Evolutionary conservation across 2,329 filamentous ascomycete genomes (phyloP), one percentile per base, ranked within the genome.

Genomic region (Grosmannia clavigera): DNA sequence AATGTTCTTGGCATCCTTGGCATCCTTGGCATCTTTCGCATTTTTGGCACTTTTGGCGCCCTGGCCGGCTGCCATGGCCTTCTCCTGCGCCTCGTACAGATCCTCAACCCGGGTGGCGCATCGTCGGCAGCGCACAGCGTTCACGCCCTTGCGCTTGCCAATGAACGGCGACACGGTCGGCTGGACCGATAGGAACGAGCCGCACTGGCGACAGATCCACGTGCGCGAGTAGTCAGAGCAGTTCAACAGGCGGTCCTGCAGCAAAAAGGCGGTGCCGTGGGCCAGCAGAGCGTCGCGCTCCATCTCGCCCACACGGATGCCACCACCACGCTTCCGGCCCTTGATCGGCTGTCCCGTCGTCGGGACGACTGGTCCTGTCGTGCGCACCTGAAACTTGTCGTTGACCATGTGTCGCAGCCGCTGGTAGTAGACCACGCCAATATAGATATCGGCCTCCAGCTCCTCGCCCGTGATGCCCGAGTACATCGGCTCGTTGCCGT

Each of bases 251-350:
- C 94, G 87, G 72, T 99, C 94, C 71, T 99, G 94, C 6, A 99
- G 81, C 62, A 99, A 75, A 77, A 95, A 97, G 3, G 92, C 92
- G 2, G 92, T 94, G 29, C 94, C 94, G 78, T 99, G 94, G 5
- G 94, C 94, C 61, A 99, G 82, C 27, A 99, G 79, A 3, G 92
- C 90, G 73, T 99, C 94, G 66, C 94, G 88, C 76, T 99, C 94
- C 94, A 99, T 99, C 75, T 99, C 94, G 74, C 94, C 94, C 35
- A 99, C 92, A 79, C 94, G 91, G 71, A 99, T 96, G 85, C 94
- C 94, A 76, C 94, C 94, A 70, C 92, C 94, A 74, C 92, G 90
- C 72, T 95, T 94, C 72, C 94, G 82, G 65, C 94, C 94, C 78
- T 97, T 96, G 79, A 99, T 94, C 50, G 94, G 94, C 72, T 99